Evolutionary conservation across 2,329 filamentous ascomycete genomes (phyloP), one percentile per base, ranked within the genome.

Genomic region (Xylaria arbuscula): DNA sequence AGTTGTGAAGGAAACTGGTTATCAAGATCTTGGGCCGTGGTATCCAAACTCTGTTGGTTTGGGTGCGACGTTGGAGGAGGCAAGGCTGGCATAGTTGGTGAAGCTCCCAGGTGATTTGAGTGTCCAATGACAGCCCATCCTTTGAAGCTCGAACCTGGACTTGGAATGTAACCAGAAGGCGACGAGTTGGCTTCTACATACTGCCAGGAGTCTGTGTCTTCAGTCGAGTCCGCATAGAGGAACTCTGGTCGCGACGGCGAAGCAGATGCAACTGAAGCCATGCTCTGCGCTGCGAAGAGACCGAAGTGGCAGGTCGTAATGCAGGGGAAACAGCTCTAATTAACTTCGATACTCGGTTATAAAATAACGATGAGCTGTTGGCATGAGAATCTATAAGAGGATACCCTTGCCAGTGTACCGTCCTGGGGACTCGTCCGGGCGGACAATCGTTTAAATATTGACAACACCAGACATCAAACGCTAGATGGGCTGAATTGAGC

Each of bases 91-190:
- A 83, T 77, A 1, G 78, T 72, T n/a, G 79, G 77, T 24, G 80
- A 80, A 24, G 73, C 70, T 64, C 78, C 75, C 13, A 79, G 65
- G 45, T 79, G 75, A 60, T 73, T 73, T 22, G 76, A 69, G 69
- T 81, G 81, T 36, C 82, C 80, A 55, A 87, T 76, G 51, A 87
- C 76, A 13, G 80, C 81, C 77, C 83, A 88, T 24, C 86, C 85
- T 45, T 81, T 82, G 72, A 88, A 76, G 67, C 86, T 87, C 15
- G 82, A 81, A 72, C 82, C 85, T 11, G 86, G 86, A 69, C 86
- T 87, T 32, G 83, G 81, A 19, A 85, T 77, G 68, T 86, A 84
- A 19, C 80, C 82, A 62, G 75, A 74, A 28, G 77, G 76, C n/a
- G 76, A 72, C 13, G 77, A 75, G 53, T 76, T 76, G 24, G 74